A percentile compares a stretch with the other conserved stretches of the same genome.
These are phyloP conservation scores for Salicornia ramosissima DNA, from an alignment of 148 eudicot genomes.

Conservation along the genomic window DNA sequence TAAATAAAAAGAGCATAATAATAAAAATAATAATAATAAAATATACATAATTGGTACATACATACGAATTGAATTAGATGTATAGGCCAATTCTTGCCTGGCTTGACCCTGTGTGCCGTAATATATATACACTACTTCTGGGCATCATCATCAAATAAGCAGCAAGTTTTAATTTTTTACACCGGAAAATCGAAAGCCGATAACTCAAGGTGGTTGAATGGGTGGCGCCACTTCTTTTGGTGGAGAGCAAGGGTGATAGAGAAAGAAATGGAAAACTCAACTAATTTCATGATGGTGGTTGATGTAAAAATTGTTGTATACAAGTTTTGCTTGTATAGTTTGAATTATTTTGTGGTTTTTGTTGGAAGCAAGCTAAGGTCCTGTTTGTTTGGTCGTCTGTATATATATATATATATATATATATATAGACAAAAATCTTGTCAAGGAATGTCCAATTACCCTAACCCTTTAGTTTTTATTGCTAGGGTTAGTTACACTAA, in stretches of 20 bases:
- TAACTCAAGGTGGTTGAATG: constrained; percentile 13
- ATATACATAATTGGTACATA: not conserved
- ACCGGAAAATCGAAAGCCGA: constrained; percentile 1
- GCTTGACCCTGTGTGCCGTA: constrained; percentile 47
- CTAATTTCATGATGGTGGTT: constrained; percentile 15
- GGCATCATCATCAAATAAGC: constrained; percentile 5
- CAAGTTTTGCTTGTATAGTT: too few relatives aligned
- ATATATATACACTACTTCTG: constrained; percentile 31
- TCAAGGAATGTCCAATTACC: too few relatives aligned
- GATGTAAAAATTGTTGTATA: not conserved
- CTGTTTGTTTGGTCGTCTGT: constrained; percentile 20
- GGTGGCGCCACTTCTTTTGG: constrained; percentile 26
- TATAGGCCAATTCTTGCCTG: constrained; percentile 33
- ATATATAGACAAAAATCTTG: too few relatives aligned
- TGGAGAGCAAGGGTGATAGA: constrained; percentile 3
- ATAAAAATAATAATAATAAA: not conserved
- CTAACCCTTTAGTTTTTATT: too few relatives aligned
- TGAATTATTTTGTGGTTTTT: not conserved
- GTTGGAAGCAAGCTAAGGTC: not conserved
- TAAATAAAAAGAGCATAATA: not conserved
- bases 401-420: too few relatives aligned
- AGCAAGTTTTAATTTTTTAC: not conserved
- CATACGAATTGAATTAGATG: not conserved
- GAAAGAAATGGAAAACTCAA: constrained; percentile 7
- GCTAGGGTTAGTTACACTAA: too few relatives aligned